A percentile compares a stretch with the other conserved stretches of the same genome.
phyloP scores from a whole-genome alignment of 306 rosid genomes.

The Cucurbita pepo region DNA sequence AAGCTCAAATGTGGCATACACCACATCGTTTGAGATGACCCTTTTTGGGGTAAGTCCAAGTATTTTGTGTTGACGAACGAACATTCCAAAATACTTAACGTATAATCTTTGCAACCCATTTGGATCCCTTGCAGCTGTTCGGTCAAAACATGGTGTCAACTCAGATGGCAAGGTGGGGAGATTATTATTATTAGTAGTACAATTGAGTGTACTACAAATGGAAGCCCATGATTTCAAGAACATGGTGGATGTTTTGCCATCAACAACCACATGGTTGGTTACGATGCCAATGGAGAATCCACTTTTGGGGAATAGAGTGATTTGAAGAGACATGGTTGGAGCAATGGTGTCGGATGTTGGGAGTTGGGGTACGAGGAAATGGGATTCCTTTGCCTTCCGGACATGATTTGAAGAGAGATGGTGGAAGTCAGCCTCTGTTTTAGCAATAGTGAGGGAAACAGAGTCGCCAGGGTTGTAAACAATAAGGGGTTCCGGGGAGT shows the following conservation, averaged over 20 bases:
- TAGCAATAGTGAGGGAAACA: conserved; percentile 16
- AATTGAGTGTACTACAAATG: background rate
- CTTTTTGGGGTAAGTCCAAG: background rate
- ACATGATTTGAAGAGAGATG: background rate
- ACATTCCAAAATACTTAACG: background rate
- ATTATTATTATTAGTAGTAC: background rate
- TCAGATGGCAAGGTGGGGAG: background rate
- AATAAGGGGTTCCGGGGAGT: conserved; percentile 9
- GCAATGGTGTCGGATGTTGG: background rate
- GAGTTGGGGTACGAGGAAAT: conserved; percentile 23
- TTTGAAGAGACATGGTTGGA: conserved; percentile 22
- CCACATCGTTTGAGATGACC: background rate
- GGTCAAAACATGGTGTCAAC: conserved; percentile 14
- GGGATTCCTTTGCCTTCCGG: background rate
- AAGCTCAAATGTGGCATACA: conserved; percentile 14
- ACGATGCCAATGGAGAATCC: conserved; percentile 30
- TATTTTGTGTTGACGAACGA: background rate
- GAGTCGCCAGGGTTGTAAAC: conserved; percentile 15
- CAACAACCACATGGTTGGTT: conserved; percentile 29
- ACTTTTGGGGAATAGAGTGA: conserved; percentile 19
- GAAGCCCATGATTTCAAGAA: conserved; percentile 49
- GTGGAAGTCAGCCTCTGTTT: conserved; percentile 13
- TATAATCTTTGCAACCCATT: background rate
- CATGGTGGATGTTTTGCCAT: conserved; percentile 29
- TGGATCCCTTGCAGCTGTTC: conserved; percentile 5